Conservation (phyloP, 225 moss, liverwort and hornwort genomes). For the Polytrichum commune region DNA sequence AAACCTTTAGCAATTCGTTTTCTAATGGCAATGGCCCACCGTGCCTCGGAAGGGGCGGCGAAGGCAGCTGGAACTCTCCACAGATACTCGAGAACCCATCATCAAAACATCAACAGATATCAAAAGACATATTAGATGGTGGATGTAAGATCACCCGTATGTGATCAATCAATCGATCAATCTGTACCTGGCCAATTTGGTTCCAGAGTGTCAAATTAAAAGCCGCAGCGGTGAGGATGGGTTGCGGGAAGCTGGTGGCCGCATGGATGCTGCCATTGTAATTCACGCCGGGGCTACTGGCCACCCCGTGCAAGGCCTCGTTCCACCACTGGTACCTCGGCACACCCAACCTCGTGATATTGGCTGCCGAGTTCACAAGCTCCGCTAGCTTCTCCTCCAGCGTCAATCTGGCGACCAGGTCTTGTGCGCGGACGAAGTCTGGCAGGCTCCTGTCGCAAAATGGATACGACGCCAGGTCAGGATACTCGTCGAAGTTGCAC, state of each 20-base stretch:
- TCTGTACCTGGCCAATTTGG: conserved; percentile 45
- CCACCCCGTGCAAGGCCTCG: conserved; percentile 36
- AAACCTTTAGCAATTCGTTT: too few relatives aligned
- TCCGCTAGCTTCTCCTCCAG: conserved; percentile 26
- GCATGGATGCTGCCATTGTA: conserved; percentile 26
- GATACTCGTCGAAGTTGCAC: conserved; percentile 5
- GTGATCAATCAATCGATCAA: background rate
- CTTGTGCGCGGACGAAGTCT: conserved; percentile 23
- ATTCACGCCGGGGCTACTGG: conserved; percentile 10
- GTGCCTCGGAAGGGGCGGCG: too few relatives aligned
- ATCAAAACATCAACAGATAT: too few relatives aligned
- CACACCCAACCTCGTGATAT: conserved; percentile 19
- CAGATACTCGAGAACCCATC: too few relatives aligned
- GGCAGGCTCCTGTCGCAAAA: conserved; percentile 22
- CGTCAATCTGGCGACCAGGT: conserved; percentile 26
- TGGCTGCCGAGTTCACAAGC: conserved; percentile 25
- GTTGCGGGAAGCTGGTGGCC: conserved; percentile 44
- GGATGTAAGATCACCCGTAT: background rate
- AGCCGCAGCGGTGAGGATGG: conserved; percentile 50
- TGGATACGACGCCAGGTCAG: conserved; percentile 5
- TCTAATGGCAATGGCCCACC: too few relatives aligned
- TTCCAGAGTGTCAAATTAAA: conserved; percentile 57
- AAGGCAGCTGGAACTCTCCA: too few relatives aligned
- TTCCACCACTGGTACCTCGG: conserved; percentile 39
- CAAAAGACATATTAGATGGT: too few relatives aligned